These are phyloP conservation scores for Fusarium pseudoanthophilum DNA, from an alignment of 2,329 filamentous ascomycete species.

Conservation along the genomic window DNA sequence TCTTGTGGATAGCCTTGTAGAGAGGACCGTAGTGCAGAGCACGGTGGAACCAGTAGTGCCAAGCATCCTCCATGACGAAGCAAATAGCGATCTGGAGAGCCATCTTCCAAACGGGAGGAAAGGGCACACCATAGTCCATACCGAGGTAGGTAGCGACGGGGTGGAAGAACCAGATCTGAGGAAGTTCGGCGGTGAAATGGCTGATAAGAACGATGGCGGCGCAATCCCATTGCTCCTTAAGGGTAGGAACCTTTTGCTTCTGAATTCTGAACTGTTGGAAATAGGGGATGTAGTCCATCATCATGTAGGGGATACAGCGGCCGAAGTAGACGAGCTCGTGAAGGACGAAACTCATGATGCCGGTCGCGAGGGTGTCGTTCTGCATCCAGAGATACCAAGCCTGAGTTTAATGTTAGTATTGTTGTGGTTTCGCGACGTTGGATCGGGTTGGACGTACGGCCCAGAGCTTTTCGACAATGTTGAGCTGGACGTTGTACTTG, in stretches of 20 bases:
- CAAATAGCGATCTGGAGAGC: slow-evolving; percentile 91
- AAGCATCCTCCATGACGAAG: slow-evolving; percentile 95
- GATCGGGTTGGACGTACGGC: slow-evolving; percentile 64
- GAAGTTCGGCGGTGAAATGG: slow-evolving; percentile 97
- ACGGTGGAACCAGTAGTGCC: slow-evolving; percentile 98
- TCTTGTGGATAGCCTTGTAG: slow-evolving; percentile 98
- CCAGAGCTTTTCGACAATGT: slow-evolving; percentile 89
- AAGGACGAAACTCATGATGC: slow-evolving; percentile 96
- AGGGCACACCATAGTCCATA: slow-evolving; percentile 87
- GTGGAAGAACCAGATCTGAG: slow-evolving; percentile 99
- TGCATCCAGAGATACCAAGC: slow-evolving; percentile 98
- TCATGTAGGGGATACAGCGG: slow-evolving; percentile 87
- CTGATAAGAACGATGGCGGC: slow-evolving; percentile 91
- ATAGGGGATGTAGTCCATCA: slow-evolving; percentile 87
- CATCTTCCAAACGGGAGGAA: slow-evolving; percentile 87
- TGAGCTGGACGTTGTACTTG: slow-evolving; percentile 86
- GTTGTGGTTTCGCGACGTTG: slow-evolving; percentile 12
- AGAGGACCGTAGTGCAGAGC: slow-evolving; percentile 92
- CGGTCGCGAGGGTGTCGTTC: slow-evolving; percentile 95
- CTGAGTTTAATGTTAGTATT: slow-evolving; percentile 48
- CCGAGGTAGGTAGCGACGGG: slow-evolving; percentile 94
- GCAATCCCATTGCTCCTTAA: slow-evolving; percentile 93
- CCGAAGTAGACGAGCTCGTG: slow-evolving; percentile 97
- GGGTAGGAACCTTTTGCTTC: slow-evolving; percentile 87
- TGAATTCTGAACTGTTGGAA: slow-evolving; percentile 98